Evolutionary conservation across 768 basidiomycete species (phyloP).

Genomic region (Trametes punicea): DNA sequence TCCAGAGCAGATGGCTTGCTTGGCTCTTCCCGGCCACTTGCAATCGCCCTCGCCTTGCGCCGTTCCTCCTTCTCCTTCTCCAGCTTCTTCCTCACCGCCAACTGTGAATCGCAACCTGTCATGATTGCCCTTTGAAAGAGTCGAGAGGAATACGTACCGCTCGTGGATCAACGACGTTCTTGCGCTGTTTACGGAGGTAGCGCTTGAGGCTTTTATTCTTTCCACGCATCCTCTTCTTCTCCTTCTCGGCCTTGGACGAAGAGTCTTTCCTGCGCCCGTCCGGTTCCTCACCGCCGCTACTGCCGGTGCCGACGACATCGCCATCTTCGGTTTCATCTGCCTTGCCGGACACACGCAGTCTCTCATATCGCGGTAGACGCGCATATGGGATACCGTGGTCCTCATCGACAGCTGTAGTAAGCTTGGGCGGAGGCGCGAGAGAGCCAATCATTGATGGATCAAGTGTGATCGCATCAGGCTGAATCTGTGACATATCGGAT

Average conservation of each 20-base stretch:
- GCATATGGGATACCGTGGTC: slow-evolving; percentile 56
- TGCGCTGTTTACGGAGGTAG: slow-evolving; percentile 86
- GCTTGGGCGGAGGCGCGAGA: slow-evolving; percentile 56
- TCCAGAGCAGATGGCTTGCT: slow-evolving; percentile 38
- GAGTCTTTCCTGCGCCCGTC: slow-evolving; percentile 31
- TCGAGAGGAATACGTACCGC: slow-evolving; percentile 41
- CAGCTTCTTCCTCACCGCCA: slow-evolving; percentile 42
- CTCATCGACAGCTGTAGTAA: slow-evolving; percentile 49
- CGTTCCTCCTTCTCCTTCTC: slow-evolving; percentile 35
- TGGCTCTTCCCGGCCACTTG: slow-evolving; percentile 24
- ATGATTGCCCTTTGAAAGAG: slow-evolving; percentile 16
- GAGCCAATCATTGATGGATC: slow-evolving; percentile 75
- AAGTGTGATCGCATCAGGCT: slow-evolving; percentile 87
- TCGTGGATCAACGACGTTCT: slow-evolving; percentile 89
- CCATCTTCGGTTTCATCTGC: slow-evolving; percentile 62
- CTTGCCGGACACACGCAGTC: slow-evolving; percentile 70
- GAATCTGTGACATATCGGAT: slow-evolving; percentile 70
- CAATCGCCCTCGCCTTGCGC: slow-evolving; percentile 26
- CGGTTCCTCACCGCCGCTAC: slow-evolving; percentile 37
- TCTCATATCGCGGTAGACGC: slow-evolving; percentile 73
- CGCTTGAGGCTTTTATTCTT: slow-evolving; percentile 85
- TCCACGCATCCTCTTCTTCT: slow-evolving; percentile 83
- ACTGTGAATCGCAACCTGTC: slow-evolving; percentile 35
- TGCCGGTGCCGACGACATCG: slow-evolving; percentile 29
- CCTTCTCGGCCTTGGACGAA: slow-evolving; percentile 40